Evolutionary conservation across 768 basidiomycete genomes (phyloP).

Genomic region (Boletus rex-veris): DNA sequence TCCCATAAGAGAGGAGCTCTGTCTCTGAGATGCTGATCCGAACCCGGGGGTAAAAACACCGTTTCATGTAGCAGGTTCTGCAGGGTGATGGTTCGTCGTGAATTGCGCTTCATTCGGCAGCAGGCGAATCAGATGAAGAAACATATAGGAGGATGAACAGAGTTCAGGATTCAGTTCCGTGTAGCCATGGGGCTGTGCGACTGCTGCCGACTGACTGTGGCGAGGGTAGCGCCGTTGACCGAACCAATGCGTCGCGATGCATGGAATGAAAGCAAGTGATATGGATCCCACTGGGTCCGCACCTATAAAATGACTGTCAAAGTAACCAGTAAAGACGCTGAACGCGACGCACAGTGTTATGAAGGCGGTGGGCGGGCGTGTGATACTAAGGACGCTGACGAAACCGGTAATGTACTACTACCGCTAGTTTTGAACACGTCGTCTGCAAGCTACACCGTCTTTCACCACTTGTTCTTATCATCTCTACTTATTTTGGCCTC

Average conservation of each 20-base stretch:
- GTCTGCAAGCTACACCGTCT: slow-evolving; percentile 2
- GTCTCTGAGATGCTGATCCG: not conserved
- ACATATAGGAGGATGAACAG: slow-evolving; percentile 14
- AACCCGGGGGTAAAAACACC: not conserved
- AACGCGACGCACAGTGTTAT: no score
- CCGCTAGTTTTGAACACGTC: slow-evolving; percentile 6
- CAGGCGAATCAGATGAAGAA: slow-evolving; percentile 19
- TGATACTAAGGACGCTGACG: slow-evolving; percentile 4
- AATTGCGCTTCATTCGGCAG: not conserved
- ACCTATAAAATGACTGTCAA: not conserved
- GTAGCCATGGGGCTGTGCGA: not conserved
- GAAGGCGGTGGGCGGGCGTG: slow-evolving; percentile 6
- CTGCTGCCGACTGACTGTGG: not conserved
- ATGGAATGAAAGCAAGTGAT: not conserved
- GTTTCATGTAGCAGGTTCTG: not conserved
- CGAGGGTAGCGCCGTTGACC: not conserved
- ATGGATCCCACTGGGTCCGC: no score
- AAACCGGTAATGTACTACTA: not conserved
- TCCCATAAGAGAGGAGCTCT: not conserved
- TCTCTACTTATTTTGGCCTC: slow-evolving; percentile 1
- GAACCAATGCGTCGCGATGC: not conserved
- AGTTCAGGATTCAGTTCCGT: slow-evolving; percentile 4
- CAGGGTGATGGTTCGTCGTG: slow-evolving; percentile 5
- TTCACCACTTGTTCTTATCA: slow-evolving; percentile 1
- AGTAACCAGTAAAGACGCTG: not conserved